phyloP scores from a whole-genome alignment of 1,284 basidiomycete species.

The Pseudozyma sp. region DNA sequence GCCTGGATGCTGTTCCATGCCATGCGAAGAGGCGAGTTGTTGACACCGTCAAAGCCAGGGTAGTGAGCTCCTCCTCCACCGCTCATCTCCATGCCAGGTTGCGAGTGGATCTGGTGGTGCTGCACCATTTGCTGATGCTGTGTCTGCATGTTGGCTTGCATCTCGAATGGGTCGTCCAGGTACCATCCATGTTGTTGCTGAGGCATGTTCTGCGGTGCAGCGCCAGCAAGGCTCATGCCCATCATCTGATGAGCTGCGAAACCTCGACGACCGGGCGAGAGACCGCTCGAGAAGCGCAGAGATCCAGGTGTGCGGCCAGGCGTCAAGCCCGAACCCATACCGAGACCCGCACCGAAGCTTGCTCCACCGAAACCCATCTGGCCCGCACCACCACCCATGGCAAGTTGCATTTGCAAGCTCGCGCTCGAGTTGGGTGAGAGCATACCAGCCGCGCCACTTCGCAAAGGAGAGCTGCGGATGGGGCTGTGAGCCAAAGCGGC shows the following conservation, averaged over 20 bases:
- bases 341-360: constrained; percentile 37
- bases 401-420: constrained; percentile 50
- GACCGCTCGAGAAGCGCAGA: constrained; percentile 36
- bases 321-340: constrained; percentile 43
- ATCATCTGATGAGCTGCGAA: constrained; percentile 32
- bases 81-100: constrained; percentile 8
- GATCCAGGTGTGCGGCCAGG: constrained; percentile 42
- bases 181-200: constrained; percentile 39
- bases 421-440: constrained; percentile 44
- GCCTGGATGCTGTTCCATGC: constrained; percentile 53
- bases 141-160: constrained; percentile 44
- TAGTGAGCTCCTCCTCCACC: constrained; percentile 12
- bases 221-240: constrained; percentile 34
- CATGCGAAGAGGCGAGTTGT: constrained; percentile 35
- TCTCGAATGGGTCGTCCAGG: constrained; percentile 46
- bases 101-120: constrained; percentile 21
- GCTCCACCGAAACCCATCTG: constrained; percentile 33
- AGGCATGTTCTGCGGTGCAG: constrained; percentile 24
- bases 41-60: constrained; percentile 19
- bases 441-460: constrained; percentile 37
- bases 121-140: constrained; percentile 36
- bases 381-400: constrained; percentile 34
- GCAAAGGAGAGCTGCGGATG: constrained; percentile 44
- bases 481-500: constrained; percentile 44
- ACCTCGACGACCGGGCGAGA: constrained; percentile 43